These are phyloP conservation scores for Chalciporus sp. DNA, from an alignment of 1,284 basidiomycete species.

Conservation along the genomic window DNA sequence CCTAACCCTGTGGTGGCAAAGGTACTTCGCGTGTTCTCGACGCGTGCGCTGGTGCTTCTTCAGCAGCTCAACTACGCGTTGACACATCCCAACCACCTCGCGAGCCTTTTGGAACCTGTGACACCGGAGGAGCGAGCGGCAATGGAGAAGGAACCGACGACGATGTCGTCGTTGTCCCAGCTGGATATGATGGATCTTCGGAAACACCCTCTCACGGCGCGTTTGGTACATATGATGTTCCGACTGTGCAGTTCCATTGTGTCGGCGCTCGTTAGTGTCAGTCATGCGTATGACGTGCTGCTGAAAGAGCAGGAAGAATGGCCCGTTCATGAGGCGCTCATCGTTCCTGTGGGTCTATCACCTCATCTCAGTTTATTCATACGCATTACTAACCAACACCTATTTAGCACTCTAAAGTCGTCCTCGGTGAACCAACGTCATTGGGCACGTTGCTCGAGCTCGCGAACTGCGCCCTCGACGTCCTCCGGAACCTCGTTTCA, in stretches of 20 bases:
- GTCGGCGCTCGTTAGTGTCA: constrained; percentile 70
- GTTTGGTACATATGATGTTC: constrained; percentile 70
- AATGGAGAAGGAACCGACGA: constrained; percentile 59
- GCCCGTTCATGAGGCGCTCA: constrained; percentile 64
- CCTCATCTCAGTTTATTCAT: too few relatives aligned
- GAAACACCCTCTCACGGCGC: constrained; percentile 70
- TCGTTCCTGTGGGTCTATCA: constrained; percentile 66
- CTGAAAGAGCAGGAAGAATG: constrained; percentile 70
- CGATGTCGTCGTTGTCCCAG: constrained; percentile 35
- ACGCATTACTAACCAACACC: too few relatives aligned
- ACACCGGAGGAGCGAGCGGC: constrained; percentile 71
- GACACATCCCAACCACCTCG: constrained; percentile 87
- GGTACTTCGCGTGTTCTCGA: constrained; percentile 68
- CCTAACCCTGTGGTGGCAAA: constrained; percentile 53
- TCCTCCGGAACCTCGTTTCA: constrained; percentile 61
- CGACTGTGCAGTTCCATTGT: constrained; percentile 69
- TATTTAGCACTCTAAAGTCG: constrained; percentile 75
- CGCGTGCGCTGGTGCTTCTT: constrained; percentile 71
- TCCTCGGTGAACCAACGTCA: constrained; percentile 75
- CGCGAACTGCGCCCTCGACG: constrained; percentile 70
- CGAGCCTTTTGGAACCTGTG: constrained; percentile 79
- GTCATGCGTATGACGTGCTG: constrained; percentile 70
- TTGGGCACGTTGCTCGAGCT: constrained; percentile 80
- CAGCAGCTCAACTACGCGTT: constrained; percentile 89
- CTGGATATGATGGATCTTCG: constrained; percentile 58